phyloP scores from a whole-genome alignment of 2,329 filamentous ascomycete genomes.

The Neurospora sp. region DNA sequence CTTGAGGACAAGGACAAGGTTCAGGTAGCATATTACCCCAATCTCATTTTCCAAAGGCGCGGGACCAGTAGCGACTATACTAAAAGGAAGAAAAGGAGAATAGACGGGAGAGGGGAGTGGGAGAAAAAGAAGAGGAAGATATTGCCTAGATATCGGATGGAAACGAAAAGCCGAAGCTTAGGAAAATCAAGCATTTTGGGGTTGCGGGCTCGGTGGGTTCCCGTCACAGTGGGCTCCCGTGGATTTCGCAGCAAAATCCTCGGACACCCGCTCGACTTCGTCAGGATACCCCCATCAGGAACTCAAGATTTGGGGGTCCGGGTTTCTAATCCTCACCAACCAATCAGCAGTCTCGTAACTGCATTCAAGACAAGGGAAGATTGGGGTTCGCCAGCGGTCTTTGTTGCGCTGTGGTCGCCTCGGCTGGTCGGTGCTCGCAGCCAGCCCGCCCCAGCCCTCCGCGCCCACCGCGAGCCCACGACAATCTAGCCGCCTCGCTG shows the following conservation, averaged over 20 bases:
- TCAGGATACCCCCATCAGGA: neutral
- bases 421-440: neutral
- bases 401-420: neutral
- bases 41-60: neutral
- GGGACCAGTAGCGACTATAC: neutral
- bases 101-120: neutral
- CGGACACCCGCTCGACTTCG: neutral
- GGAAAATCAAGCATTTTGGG: neutral
- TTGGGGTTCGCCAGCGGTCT: neutral
- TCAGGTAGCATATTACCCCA: neutral
- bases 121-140: neutral
- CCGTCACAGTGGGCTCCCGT: neutral
- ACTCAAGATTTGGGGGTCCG: neutral
- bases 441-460: neutral
- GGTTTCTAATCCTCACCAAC: neutral
- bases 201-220: neutral
- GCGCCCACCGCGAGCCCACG: neutral
- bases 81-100: neutral
- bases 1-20: neutral
- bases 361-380: neutral
- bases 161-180: neutral
- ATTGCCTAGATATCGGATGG: neutral
- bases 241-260: neutral
- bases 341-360: neutral
- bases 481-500: neutral